Evolutionary conservation across 306 rosid species (phyloP).

Genomic region (Casuarina equisetifolia): DNA sequence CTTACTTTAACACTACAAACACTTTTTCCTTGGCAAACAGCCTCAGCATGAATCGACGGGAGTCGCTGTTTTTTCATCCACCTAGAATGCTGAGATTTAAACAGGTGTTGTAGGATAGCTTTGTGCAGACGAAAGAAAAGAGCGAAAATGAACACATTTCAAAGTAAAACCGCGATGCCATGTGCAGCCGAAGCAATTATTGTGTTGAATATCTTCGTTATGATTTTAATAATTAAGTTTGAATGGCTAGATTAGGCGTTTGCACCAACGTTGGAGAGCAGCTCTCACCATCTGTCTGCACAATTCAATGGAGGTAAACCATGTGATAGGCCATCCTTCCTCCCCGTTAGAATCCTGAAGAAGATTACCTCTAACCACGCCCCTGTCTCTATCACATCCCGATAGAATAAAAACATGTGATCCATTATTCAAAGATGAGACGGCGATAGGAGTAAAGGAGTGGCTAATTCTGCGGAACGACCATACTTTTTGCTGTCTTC

Average conservation of each 20-base stretch:
- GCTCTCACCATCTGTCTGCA: not conserved
- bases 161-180: not conserved
- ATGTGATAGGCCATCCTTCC: not conserved
- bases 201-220: not conserved
- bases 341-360: not conserved
- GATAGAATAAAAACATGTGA: slow-evolving; percentile 15
- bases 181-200: not conserved
- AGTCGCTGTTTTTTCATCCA: too few species aligned
- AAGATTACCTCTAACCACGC: not conserved
- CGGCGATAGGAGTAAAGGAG: not conserved
- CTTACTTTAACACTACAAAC: too few species aligned
- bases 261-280: too few species aligned
- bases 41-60: too few species aligned
- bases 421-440: slow-evolving; percentile 15
- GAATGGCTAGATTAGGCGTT: too few species aligned
- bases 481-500: slow-evolving; percentile 17
- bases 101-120: too few species aligned
- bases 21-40: too few species aligned
- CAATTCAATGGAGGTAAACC: slow-evolving; percentile 4
- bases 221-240: too few species aligned
- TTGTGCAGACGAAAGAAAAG: not conserved
- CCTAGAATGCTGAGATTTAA: too few species aligned
- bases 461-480: slow-evolving; percentile 4
- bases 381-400: not conserved
- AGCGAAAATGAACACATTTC: not conserved